These are phyloP conservation scores for Nelumbo lutea DNA, from an alignment of 164 flowering plant genomes.

Conservation along the genomic window DNA sequence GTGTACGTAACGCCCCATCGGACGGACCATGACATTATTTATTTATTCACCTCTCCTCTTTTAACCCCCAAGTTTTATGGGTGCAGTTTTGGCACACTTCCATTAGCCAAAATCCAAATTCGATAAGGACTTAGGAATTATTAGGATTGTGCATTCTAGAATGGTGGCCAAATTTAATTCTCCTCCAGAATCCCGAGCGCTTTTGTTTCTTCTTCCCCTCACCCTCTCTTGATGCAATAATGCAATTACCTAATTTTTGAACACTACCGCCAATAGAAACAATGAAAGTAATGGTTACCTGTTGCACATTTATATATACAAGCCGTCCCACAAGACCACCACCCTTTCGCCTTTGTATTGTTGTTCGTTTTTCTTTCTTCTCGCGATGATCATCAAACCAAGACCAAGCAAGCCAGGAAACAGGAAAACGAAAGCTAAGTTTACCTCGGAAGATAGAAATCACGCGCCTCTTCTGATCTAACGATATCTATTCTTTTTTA, in stretches of 20 bases:
- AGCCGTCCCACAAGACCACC: not conserved
- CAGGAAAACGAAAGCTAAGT: not conserved
- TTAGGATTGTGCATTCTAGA: too few relatives aligned
- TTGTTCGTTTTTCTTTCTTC: not conserved
- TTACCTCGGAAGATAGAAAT: not conserved
- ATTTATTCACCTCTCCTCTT: slow-evolving; percentile 3
- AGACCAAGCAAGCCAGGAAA: not conserved
- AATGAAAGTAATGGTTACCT: not conserved
- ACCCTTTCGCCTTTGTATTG: not conserved
- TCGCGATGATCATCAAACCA: not conserved
- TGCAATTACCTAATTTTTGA: not conserved
- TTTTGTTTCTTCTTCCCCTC: too few relatives aligned
- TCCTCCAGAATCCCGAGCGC: too few relatives aligned
- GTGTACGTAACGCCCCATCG: slow-evolving; percentile 30
- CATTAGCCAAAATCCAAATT: too few relatives aligned
- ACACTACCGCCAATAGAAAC: not conserved
- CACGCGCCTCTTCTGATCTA: slow-evolving; percentile 1
- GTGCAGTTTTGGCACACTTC: not conserved
- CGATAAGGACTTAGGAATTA: too few relatives aligned
- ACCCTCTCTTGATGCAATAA: too few relatives aligned
- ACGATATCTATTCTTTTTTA: not conserved
- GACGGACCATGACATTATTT: slow-evolving; percentile 11
- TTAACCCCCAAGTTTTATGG: slow-evolving; percentile 1
- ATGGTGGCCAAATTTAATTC: too few relatives aligned
- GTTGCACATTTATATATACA: not conserved